Base-by-base conservation (phyloP, 2,329 filamentous ascomycete genomes). In the Pleomassaria siparia region DNA sequence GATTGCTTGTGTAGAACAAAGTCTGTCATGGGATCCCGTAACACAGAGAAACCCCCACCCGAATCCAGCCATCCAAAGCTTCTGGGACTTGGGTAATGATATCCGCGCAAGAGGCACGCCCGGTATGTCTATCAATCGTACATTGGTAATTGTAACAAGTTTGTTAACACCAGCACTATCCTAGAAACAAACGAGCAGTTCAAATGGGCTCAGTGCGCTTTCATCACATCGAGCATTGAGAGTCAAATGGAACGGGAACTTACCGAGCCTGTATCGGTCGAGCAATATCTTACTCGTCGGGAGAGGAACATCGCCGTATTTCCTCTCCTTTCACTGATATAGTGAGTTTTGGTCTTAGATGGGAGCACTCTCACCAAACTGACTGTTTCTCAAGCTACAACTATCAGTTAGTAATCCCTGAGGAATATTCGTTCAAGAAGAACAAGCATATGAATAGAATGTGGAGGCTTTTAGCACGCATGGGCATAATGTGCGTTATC, bases 11-110 rank as follows among this genome's bases (percentile, higher is more conserved):
- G 24, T 41, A 12, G 21, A 41, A 22, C 37, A 41, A 28, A 41
- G 37, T 41, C 37, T 41, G 6, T 25, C 20, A 41, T 41, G 37
- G 37, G n/a, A 41, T 15, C 37, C 10, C n/a, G 21, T 25, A 28
- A 20, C 37, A 41, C 37, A 41, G 26, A 22, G 26, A 25, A 41
- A 41, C 4, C 37, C 37, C 21, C 37, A 41, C 15, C 21, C 37
- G 6, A 41, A 41, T 28, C 37, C 37, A 41, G 37, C 37, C 15
- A 41, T 41, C 37, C 37, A 41, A 41, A 41, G 37, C 24, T 41
- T 41, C 24, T 41, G 37, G 37, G 37, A 41, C 12, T 22, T 41
- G 21, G 37, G 37, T 8, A 15, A 16, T 28, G 37, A 10, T 41
- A 25, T 41, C 24, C 20, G 37, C 15, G 21, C 37, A 41, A 41